Conservation (phyloP, 2,329 filamentous ascomycete genomes). For the Drechslerella stenobrocha region DNA sequence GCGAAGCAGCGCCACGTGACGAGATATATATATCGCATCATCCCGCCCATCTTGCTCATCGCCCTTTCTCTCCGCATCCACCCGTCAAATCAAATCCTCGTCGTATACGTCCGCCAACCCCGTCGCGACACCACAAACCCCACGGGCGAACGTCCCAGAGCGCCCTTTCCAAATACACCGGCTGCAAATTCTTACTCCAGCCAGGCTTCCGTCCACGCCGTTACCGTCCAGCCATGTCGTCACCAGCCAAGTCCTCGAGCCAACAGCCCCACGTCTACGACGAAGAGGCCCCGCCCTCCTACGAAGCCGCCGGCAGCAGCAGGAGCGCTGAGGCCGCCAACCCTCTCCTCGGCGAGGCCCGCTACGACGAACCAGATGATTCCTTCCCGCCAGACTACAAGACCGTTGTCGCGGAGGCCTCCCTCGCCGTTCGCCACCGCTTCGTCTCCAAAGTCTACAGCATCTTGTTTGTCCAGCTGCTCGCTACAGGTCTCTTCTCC, state of each 20-base stretch:
- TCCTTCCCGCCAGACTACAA: slow-evolving; percentile 68
- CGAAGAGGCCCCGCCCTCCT: slow-evolving; percentile 44
- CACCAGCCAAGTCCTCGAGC: slow-evolving; percentile 35
- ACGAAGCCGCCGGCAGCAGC: slow-evolving; percentile 40
- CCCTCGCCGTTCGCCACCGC: slow-evolving; percentile 92
- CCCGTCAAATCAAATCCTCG: slow-evolving; percentile 12
- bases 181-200: neutral
- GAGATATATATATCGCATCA: neutral
- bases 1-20: slow-evolving; percentile 1
- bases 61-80: neutral
- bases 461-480: slow-evolving; percentile 90
- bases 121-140: slow-evolving; percentile 18
- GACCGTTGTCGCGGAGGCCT: slow-evolving; percentile 88
- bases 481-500: slow-evolving; percentile 79
- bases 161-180: too few relatives aligned
- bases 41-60: neutral
- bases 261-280: slow-evolving; percentile 38
- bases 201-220: neutral
- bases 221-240: slow-evolving; percentile 18
- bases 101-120: too few relatives aligned
- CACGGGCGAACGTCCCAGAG: neutral
- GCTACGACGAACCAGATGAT: slow-evolving; percentile 41
- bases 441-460: slow-evolving; percentile 98
- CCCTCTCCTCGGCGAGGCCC: slow-evolving; percentile 32
- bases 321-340: slow-evolving; percentile 30